Evolutionary conservation across 371 early-diverging fungal genomes (phyloP), one percentile per base, ranked within the genome.

Genomic region (Conidiobolus incongruus): DNA sequence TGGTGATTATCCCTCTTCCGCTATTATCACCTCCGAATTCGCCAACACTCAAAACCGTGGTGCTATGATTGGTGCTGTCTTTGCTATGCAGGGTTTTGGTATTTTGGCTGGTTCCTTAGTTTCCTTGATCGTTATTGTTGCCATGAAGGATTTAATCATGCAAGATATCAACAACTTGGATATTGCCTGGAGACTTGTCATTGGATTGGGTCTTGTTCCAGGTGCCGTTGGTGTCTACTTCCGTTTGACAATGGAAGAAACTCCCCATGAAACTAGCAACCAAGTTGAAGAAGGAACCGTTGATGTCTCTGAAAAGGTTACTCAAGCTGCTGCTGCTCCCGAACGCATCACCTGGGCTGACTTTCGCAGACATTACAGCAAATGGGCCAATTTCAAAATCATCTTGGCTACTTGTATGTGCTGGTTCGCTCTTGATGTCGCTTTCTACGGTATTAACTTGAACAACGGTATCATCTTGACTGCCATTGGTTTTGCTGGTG

Each of bases 11-110:
- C 84, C 83, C 1, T 61, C 81, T 54, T 76, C 79, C n/a, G 85
- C 86, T 32, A 62, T 72, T 37, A 81, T 91, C 47, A 80, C 85
- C 13, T 77, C 84, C 35, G 91, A 91, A 60, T 86, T 81, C 61
- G 80, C 87, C 28, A 55, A 72, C 21, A 62, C 72, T 45, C 66
- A 72, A 45, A 65, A 65, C 22, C 66, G 72, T 50, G 75, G 75
- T 55, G 63, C 63, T 59, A 72, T 72, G 69, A 68, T 72, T 68
- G 72, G 77, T 6, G 64, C 78, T 13, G 83, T 87, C 29, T 90
- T 88, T 62, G 71, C 85, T 40, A 87, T 88, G 86, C 89, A 88
- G 58, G 91, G 88, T 32, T 63, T 87, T 43, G 91, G 91, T 29
- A 78, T 81, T 50, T 56, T 90, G 39, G 61, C 77, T 30, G 81